Conservation (phyloP, 768 basidiomycete species). For the Termitomyces heimii region DNA sequence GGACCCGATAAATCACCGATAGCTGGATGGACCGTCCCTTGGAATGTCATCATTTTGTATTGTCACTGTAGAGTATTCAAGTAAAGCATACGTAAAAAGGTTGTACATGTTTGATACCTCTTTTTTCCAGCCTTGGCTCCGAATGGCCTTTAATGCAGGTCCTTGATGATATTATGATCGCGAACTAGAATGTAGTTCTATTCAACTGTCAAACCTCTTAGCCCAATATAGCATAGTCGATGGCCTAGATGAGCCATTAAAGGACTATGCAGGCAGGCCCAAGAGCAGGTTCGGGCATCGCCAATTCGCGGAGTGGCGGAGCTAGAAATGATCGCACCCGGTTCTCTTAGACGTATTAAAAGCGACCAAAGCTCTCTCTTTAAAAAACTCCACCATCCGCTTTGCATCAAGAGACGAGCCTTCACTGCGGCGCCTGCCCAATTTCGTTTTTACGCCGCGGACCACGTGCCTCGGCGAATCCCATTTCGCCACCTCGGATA, state of each 20-base stretch:
- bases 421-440: not conserved
- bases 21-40: too few species aligned
- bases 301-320: not conserved
- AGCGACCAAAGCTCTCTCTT: not conserved
- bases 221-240: too few species aligned
- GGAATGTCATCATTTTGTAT: not conserved
- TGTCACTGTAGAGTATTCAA: too few species aligned
- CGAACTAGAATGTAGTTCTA: not conserved
- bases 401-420: too few species aligned
- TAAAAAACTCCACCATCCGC: too few species aligned
- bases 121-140: too few species aligned
- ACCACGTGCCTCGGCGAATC: not conserved
- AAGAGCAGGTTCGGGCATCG: not conserved
- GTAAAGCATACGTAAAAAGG: not conserved
- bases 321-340: not conserved
- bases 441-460: not conserved
- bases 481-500: not conserved
- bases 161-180: not conserved
- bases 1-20: too few species aligned
- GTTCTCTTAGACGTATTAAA: not conserved
- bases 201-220: not conserved
- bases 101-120: not conserved
- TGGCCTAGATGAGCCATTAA: not conserved
- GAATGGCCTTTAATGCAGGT: not conserved
- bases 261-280: not conserved